Conservation (phyloP, 768 basidiomycete species). For the Agrocybe praecox region DNA sequence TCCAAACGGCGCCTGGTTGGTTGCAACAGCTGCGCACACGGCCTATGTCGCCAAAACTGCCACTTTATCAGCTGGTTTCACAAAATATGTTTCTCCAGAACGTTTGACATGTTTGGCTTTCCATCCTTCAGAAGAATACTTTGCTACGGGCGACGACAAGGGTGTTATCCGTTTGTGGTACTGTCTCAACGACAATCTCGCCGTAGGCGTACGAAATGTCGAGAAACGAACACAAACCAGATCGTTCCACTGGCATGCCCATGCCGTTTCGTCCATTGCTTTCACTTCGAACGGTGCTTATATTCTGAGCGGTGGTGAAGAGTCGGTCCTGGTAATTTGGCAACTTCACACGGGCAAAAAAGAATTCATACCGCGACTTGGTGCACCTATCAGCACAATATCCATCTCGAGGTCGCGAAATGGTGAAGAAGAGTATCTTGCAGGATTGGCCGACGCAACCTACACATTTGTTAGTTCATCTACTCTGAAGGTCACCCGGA, state of each 20-base stretch:
- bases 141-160: conserved; percentile 89
- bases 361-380: conserved; percentile 92
- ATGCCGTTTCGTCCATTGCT: conserved; percentile 82
- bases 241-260: conserved; percentile 95
- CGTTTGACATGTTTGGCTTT: conserved; percentile 81
- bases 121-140: conserved; percentile 90
- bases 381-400: conserved; percentile 80
- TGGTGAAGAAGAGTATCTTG: conserved; percentile 83
- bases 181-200: conserved; percentile 69
- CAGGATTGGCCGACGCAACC: conserved; percentile 82
- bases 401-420: conserved; percentile 52
- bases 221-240: conserved; percentile 86
- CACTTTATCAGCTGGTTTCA: conserved; percentile 65
- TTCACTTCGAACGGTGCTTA: conserved; percentile 94
- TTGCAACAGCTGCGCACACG: conserved; percentile 74
- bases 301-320: conserved; percentile 92
- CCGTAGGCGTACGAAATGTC: conserved; percentile 54
- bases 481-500: conserved; percentile 70
- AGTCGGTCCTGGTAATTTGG: conserved; percentile 97
- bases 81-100: conserved; percentile 83
- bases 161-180: conserved; percentile 93
- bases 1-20: conserved; percentile 75
- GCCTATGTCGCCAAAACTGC: conserved; percentile 71
- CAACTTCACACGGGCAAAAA: conserved; percentile 86
- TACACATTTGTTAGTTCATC: conserved; percentile 74